Percentiles rank a stretch among this genome's conserved stretches.
Conservation (phyloP, 345 rosid genomes). For the thale cress (Arabidopsis thaliana) region TAIR10.1 NC_003070.9:27116001-27116500, state of each 20-base stretch:
- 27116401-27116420: background rate
- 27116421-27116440: too few relatives aligned
- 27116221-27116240: background rate
- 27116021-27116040: slow-evolving; percentile 58
- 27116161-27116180: background rate
- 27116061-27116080: slow-evolving; percentile 62
- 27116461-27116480: background rate
- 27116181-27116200: background rate
- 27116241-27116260: slow-evolving; percentile 27
- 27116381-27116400: background rate
- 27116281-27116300: slow-evolving; percentile 62
- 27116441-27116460: background rate
- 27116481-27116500: slow-evolving; percentile 9
- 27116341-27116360: slow-evolving; percentile 88
- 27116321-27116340: slow-evolving; percentile 60
- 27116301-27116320: slow-evolving; percentile 86
- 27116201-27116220: background rate
- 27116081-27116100: slow-evolving; percentile 43
- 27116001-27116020: slow-evolving; percentile 69
- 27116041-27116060: slow-evolving; percentile 64
- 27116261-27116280: slow-evolving; percentile 38
- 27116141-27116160: background rate
- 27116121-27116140: background rate
- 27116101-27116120: background rate
- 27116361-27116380: slow-evolving; percentile 34